Base-by-base conservation (phyloP, 805 yeast species). In the Starmerella roubikii region DNA sequence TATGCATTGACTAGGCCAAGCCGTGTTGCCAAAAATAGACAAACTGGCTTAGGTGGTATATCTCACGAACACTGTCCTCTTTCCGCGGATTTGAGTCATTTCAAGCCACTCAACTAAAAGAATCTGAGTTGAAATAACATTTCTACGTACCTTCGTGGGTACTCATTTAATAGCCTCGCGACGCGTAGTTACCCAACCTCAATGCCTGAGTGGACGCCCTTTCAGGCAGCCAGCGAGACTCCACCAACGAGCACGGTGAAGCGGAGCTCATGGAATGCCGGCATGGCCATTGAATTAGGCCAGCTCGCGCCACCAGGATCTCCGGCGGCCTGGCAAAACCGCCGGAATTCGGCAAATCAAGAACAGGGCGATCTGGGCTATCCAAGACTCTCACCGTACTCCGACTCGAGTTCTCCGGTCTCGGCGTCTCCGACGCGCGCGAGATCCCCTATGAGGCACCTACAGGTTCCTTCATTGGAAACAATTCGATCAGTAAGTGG, bases 211-310 rank as follows among this genome's bases (percentile, higher is more conserved):
- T 8, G 32, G 37, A 3, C 30, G 23, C 24, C 16, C 13, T 4
- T 12, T 7, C 24, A 18, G 24, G 18, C 33, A 9, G 24, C 33
- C 16, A 18, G 24, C 24, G 21, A 36, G 18, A 30, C 24, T 5
- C 23, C 27, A 17, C 30, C 34, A 5, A 20, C 23, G 20, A 47
- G 44, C 23, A 22, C n/a, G n/a, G 40, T 46, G 34, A 46, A 46
- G 33, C 41, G 50, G 12, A 46, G 50, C 41, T 37, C 46, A 11
- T 46, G 50, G 50, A 34, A 34, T 25, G 50, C 50, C 16, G 50
- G 50, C 8, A 46, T 46, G 50, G 37, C 48, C 9, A 32, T 30
- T 12, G 42, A 38, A 16, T 26, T 32, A 2, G 34, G 36, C 12
- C 40, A 35, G 38, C 11, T 32, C 18, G 42, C 46, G 8, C 45